These are phyloP conservation scores for Penicillium diatomitis DNA, from an alignment of 495 filamentous ascomycete genomes.

Conservation along the genomic window DNA sequence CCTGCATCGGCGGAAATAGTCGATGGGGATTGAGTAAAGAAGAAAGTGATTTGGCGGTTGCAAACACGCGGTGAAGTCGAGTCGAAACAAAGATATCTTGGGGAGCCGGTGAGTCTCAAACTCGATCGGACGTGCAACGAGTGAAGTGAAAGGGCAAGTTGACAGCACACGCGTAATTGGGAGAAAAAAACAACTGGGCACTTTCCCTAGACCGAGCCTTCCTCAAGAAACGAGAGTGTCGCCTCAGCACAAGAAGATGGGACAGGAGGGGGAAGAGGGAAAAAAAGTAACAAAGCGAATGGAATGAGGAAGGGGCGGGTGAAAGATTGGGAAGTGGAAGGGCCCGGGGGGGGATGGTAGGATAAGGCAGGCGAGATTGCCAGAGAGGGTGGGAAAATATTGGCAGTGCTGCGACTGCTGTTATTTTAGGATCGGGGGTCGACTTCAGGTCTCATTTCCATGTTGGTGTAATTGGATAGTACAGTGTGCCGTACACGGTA, in stretches of 20 bases:
- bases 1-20: slow-evolving; percentile 12
- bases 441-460: slow-evolving; percentile 1
- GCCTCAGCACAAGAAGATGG: slow-evolving; percentile 19
- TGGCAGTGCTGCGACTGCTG: slow-evolving; percentile 29
- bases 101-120: slow-evolving; percentile 13
- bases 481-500: too few species aligned
- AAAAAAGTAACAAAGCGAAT: slow-evolving; percentile 19
- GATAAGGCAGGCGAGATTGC: not conserved
- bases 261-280: slow-evolving; percentile 6
- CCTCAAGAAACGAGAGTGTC: slow-evolving; percentile 24
- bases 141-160: slow-evolving; percentile 2
- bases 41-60: slow-evolving; percentile 1
- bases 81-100: not conserved
- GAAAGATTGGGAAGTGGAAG: not conserved
- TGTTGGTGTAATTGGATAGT: too few species aligned
- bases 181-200: slow-evolving; percentile 7
- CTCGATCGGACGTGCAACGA: slow-evolving; percentile 8
- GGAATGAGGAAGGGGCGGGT: slow-evolving; percentile 13
- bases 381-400: slow-evolving; percentile 19
- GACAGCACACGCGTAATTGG: slow-evolving; percentile 12
- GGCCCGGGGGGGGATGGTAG: not conserved
- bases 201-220: slow-evolving; percentile 10
- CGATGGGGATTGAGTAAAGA: slow-evolving; percentile 3
- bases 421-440: slow-evolving; percentile 36
- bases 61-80: not conserved